A percentile compares a stretch with the other conserved stretches of the same genome.
Evolutionary conservation across 441 rosid genomes (phyloP).

Genomic region (Erodium texanum): DNA sequence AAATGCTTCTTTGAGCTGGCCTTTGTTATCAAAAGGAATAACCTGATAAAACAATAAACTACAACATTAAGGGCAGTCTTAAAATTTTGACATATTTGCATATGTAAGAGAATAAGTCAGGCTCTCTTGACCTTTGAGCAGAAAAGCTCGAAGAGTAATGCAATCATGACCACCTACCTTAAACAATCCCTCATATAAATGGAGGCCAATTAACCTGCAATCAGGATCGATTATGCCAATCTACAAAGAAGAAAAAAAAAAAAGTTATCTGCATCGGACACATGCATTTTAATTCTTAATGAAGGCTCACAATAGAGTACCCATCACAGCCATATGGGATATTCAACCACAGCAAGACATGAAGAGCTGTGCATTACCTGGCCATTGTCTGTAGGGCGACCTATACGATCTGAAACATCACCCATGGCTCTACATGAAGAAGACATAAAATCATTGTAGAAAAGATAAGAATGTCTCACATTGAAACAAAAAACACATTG

Average conservation of each 20-base stretch:
- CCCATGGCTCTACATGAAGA: constrained; percentile 76
- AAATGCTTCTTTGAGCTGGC: constrained; percentile 94
- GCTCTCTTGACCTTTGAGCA: not conserved
- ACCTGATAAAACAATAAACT: constrained; percentile 43
- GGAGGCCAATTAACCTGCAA: constrained; percentile 93
- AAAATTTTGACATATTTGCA: not conserved
- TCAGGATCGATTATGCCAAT: constrained; percentile 96
- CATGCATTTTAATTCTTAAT: not conserved
- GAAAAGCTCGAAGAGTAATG: not conserved
- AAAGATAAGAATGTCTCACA: not conserved
- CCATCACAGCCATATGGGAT: not conserved
- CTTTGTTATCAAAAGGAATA: constrained; percentile 96
- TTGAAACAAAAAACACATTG: constrained; percentile 4
- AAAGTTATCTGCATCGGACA: not conserved
- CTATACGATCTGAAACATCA: constrained; percentile 93
- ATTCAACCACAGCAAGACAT: not conserved
- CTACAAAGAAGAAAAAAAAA: constrained; percentile 26
- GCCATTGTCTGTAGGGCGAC: constrained; percentile 92
- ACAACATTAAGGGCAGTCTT: constrained; percentile 6
- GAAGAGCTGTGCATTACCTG: constrained; percentile 49
- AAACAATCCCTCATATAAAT: constrained; percentile 90
- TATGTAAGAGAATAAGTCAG: not conserved
- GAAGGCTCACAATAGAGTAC: not conserved
- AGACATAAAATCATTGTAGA: not conserved
- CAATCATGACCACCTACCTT: constrained; percentile 41